Conservation (phyloP, 2,329 filamentous ascomycete species). For the Ophiostoma sp. region DNA sequence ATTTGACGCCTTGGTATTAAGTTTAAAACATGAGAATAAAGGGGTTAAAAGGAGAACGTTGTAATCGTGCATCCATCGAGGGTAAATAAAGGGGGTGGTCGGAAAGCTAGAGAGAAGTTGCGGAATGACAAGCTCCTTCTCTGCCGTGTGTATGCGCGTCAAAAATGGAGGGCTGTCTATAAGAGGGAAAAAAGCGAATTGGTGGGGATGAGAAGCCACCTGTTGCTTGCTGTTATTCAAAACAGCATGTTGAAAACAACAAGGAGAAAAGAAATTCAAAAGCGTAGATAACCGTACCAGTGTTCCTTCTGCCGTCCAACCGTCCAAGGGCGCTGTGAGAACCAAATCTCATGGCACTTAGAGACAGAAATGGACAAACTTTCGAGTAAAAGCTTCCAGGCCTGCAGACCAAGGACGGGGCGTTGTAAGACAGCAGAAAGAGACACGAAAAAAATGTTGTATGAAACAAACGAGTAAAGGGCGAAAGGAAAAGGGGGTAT, state of each 20-base stretch:
- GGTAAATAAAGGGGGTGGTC: not conserved
- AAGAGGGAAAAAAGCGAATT: not conserved
- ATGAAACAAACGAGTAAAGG: not conserved
- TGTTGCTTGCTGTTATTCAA: not conserved
- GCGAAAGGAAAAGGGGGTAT: not conserved
- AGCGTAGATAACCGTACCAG: not conserved
- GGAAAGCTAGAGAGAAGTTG: not conserved
- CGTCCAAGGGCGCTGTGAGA: not conserved
- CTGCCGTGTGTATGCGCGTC: not conserved
- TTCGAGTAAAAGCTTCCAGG: not conserved
- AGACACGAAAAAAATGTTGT: not conserved
- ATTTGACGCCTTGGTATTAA: constrained; percentile 20
- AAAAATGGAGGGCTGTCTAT: constrained; percentile 6
- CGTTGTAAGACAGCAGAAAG: not conserved
- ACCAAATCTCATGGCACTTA: not conserved
- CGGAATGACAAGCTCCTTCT: not conserved
- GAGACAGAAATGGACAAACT: not conserved
- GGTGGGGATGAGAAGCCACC: not conserved
- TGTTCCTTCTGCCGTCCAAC: not conserved
- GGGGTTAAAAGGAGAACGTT: not conserved
- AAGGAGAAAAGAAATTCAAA: not conserved
- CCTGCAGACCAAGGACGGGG: not conserved
- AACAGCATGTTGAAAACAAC: not conserved
- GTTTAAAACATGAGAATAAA: not conserved
- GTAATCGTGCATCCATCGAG: constrained; percentile 12